These are phyloP conservation scores for Aleurites moluccanus DNA, from an alignment of 441 rosid genomes.

Conservation along the genomic window DNA sequence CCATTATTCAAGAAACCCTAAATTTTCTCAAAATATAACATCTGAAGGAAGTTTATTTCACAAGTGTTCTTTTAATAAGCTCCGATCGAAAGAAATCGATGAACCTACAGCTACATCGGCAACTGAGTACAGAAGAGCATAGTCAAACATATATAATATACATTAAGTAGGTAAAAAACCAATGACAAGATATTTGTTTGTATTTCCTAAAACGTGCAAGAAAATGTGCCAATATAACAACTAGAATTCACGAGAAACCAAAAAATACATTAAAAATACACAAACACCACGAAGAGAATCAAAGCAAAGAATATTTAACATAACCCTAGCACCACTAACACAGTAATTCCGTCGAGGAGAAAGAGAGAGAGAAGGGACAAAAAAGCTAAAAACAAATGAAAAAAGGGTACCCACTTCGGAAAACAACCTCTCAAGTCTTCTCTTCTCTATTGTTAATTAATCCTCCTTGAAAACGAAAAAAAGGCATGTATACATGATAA, in stretches of 20 bases:
- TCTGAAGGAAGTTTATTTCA: background rate
- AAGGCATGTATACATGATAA: slow-evolving; percentile 30
- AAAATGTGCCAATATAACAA: background rate
- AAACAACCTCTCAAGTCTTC: slow-evolving; percentile 14
- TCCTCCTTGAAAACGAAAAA: slow-evolving; percentile 20
- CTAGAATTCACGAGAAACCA: slow-evolving; percentile 13
- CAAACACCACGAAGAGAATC: slow-evolving; percentile 24
- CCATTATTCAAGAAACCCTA: slow-evolving; percentile 5
- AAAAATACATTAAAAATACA: slow-evolving; percentile 17
- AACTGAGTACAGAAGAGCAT: background rate
- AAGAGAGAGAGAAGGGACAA: slow-evolving; percentile 1
- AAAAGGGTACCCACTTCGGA: slow-evolving; percentile 8
- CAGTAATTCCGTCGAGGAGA: slow-evolving; percentile 12
- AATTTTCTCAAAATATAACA: background rate
- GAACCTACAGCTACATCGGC: background rate
- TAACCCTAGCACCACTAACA: slow-evolving; percentile 27
- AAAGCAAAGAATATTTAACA: background rate
- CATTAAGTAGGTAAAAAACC: background rate
- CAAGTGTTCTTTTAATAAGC: too few relatives aligned
- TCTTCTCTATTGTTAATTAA: slow-evolving; percentile 5
- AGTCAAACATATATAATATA: background rate
- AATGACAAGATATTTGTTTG: slow-evolving; percentile 12
- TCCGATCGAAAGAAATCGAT: background rate
- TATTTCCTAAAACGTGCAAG: slow-evolving; percentile 12
- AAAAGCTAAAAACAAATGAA: background rate